A percentile compares a stretch with the other conserved stretches of the same genome.
Evolutionary conservation across 768 basidiomycete genomes (phyloP).

Genomic region (Royoungia palumana): DNA sequence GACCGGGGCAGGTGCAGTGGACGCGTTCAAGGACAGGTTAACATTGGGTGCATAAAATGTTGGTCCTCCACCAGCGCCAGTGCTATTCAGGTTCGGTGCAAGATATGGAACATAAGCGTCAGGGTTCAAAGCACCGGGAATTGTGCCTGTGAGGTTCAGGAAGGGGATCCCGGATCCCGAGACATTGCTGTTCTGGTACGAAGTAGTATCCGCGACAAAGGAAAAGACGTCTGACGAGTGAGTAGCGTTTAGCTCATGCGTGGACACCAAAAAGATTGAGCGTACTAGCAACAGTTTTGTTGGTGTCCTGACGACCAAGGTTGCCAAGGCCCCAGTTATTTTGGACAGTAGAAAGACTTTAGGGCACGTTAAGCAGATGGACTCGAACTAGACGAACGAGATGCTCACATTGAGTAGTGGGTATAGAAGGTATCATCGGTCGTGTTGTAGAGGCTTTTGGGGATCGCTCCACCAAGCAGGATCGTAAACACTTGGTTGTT

Average conservation of each 20-base stretch:
- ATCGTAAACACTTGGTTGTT: constrained; percentile 49
- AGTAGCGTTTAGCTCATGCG: not conserved
- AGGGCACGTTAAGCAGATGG: not conserved
- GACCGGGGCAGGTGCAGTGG: constrained; percentile 36
- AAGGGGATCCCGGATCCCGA: constrained; percentile 29
- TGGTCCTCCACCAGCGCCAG: constrained; percentile 41
- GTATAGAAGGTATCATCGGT: constrained; percentile 55
- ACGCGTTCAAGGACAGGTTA: constrained; percentile 34
- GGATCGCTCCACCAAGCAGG: constrained; percentile 46
- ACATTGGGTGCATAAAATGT: constrained; percentile 37
- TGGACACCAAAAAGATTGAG: not conserved
- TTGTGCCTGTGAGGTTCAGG: constrained; percentile 40
- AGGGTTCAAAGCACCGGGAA: constrained; percentile 44
- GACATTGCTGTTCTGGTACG: constrained; percentile 39
- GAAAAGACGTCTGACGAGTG: constrained; percentile 44
- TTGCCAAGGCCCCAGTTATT: constrained; percentile 61
- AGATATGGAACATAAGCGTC: constrained; percentile 40
- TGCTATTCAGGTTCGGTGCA: constrained; percentile 39
- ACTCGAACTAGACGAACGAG: not conserved
- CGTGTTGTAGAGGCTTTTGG: constrained; percentile 38
- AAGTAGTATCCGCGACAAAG: constrained; percentile 46
- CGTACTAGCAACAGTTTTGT: constrained; percentile 35
- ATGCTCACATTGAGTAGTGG: constrained; percentile 49
- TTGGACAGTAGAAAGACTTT: constrained; percentile 48
- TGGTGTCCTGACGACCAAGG: constrained; percentile 57